Evolutionary conservation across 2,329 filamentous ascomycete species (phyloP).

Genomic region (Verruconis gallopava): DNA sequence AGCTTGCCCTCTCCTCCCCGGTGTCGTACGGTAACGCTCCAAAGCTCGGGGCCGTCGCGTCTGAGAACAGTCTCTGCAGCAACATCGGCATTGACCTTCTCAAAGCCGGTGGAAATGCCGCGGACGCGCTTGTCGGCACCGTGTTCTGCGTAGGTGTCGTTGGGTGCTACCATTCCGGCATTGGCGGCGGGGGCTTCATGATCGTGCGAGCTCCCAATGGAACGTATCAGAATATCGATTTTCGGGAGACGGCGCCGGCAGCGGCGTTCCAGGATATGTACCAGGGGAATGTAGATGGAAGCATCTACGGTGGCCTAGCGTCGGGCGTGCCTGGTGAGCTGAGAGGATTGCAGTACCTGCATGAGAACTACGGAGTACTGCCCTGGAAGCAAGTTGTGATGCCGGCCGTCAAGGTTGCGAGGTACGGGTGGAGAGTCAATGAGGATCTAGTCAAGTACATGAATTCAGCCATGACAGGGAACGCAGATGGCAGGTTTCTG

Average conservation of each 20-base stretch:
- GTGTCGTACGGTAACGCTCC: neutral
- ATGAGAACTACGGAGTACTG: constrained; percentile 51
- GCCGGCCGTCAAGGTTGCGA: constrained; percentile 62
- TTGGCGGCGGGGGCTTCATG: constrained; percentile 87
- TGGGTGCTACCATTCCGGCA: constrained; percentile 28
- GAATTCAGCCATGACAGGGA: constrained; percentile 31
- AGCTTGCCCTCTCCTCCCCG: constrained; percentile 7
- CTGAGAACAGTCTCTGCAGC: constrained; percentile 31
- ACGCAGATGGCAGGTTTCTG: constrained; percentile 43
- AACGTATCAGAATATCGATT: constrained; percentile 78
- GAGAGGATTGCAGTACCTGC: constrained; percentile 65
- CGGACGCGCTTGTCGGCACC: constrained; percentile 36
- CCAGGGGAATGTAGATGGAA: constrained; percentile 51
- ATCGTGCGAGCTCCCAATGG: constrained; percentile 61
- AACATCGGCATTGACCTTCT: constrained; percentile 35
- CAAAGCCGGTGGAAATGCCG: constrained; percentile 37
- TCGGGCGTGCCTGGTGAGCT: constrained; percentile 59
- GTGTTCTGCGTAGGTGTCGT: constrained; percentile 31
- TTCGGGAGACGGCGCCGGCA: constrained; percentile 74
- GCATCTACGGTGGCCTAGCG: constrained; percentile 57
- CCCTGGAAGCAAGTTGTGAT: constrained; percentile 50
- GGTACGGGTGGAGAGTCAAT: constrained; percentile 59
- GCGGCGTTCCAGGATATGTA: constrained; percentile 81
- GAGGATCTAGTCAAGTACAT: constrained; percentile 67
- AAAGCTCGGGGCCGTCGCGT: constrained; percentile 30